A percentile compares a stretch with the other conserved stretches of the same genome.
Conservation (phyloP, 2,329 filamentous ascomycete genomes). For the Fusarium musae region DNA sequence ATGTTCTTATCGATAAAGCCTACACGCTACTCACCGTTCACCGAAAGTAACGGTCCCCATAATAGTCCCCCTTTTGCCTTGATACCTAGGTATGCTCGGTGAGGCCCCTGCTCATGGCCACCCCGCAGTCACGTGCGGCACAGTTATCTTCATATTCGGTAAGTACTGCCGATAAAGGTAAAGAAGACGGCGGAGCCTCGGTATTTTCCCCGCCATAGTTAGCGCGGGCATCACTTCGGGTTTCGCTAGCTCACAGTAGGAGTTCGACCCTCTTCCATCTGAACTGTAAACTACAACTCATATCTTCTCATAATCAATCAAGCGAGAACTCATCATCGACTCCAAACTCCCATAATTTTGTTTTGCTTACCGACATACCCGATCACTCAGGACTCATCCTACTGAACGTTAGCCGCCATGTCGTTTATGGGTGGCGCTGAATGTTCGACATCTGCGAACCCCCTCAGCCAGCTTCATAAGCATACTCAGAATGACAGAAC, state of each 20-base stretch:
- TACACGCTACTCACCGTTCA: conserved; percentile 15
- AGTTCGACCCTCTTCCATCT: conserved; percentile 28
- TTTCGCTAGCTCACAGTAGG: conserved; percentile 21
- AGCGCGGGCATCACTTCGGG: conserved; percentile 15
- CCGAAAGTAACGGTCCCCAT: not conserved
- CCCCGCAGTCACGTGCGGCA: conserved; percentile 52
- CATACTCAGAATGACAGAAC: conserved; percentile 97
- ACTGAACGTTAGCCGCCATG: conserved; percentile 65
- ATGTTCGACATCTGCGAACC: conserved; percentile 96
- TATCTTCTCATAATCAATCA: not conserved
- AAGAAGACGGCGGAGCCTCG: conserved; percentile 42
- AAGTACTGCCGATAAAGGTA: conserved; percentile 21
- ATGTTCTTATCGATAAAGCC: conserved; percentile 51
- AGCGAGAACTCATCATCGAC: not conserved
- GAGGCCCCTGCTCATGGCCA: conserved; percentile 14
- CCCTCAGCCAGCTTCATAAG: conserved; percentile 96
- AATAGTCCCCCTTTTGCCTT: not conserved
- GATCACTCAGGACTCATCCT: conserved; percentile 3
- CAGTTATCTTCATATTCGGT: conserved; percentile 4
- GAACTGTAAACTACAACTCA: conserved; percentile 25
- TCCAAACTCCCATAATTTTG: not conserved
- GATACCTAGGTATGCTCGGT: not conserved
- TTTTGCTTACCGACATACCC: conserved; percentile 5
- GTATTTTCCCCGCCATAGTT: conserved; percentile 44
- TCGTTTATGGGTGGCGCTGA: conserved; percentile 96